Conservation (phyloP, 257 asterid genomes). For the Anisodus acutangulus region DNA sequence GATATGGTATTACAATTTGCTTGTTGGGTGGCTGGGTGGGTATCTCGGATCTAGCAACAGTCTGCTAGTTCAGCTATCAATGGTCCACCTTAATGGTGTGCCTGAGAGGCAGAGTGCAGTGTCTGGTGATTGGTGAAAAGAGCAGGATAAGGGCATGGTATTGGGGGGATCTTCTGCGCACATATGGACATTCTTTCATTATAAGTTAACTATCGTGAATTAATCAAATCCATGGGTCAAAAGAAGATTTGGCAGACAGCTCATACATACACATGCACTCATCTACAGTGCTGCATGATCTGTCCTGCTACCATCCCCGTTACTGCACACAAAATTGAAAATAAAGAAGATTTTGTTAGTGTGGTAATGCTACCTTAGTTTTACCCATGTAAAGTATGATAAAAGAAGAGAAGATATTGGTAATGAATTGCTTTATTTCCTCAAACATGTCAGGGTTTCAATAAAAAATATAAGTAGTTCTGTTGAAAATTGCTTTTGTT, state of each 20-base stretch:
- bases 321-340: not conserved
- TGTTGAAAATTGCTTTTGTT: too few relatives aligned
- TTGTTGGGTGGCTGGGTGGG: constrained; percentile 6
- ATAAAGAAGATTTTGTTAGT: constrained; percentile 3
- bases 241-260: not conserved
- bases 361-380: not conserved
- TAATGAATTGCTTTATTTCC: not conserved
- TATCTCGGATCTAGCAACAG: not conserved
- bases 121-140: not conserved
- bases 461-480: too few relatives aligned
- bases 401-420: not conserved
- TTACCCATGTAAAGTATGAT: not conserved
- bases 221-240: not conserved
- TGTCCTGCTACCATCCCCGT: not conserved
- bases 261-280: not conserved
- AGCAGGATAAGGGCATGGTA: not conserved
- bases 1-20: not conserved
- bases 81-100: constrained; percentile 10
- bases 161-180: constrained; percentile 11
- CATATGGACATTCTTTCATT: not conserved
- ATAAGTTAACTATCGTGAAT: not conserved
- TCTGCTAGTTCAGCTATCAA: constrained; percentile 9
- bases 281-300: constrained; percentile 15
- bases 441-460: not conserved
- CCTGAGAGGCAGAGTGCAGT: not conserved